A percentile compares a stretch with the other conserved stretches of the same genome.
Conservation (phyloP, 257 asterid genomes). For the Rhazya stricta region DNA sequence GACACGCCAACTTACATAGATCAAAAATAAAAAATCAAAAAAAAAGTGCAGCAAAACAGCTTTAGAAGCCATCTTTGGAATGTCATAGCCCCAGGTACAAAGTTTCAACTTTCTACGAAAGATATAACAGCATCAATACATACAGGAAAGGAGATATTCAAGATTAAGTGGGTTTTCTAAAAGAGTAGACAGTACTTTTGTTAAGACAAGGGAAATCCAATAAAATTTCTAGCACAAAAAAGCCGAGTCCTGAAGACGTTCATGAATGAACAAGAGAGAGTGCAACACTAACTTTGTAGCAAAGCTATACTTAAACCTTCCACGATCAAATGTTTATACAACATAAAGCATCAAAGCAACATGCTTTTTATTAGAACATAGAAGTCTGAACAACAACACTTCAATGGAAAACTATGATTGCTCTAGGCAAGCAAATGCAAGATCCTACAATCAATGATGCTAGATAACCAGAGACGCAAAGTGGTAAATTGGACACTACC, state of each 20-base stretch:
- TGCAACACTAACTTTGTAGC: not conserved
- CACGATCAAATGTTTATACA: not conserved
- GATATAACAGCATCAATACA: no score
- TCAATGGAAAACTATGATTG: no score
- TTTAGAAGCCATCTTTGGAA: no score
- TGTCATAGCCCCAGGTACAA: no score
- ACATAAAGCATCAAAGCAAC: not conserved
- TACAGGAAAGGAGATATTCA: no score
- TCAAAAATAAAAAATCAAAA: no score
- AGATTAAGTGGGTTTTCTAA: not conserved
- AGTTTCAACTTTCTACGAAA: no score
- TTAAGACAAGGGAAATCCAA: not conserved
- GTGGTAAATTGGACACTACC: constrained; percentile 36
- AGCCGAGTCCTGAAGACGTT: constrained; percentile 3
- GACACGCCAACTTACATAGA: no score
- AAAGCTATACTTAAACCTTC: not conserved
- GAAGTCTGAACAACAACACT: not conserved
- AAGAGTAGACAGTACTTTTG: no score
- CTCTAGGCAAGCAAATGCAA: not conserved
- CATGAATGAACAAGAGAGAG: not conserved
- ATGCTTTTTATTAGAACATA: not conserved
- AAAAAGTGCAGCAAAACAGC: no score
- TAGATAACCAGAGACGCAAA: not conserved
- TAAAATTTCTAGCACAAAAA: not conserved
- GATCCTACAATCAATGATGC: not conserved